These are phyloP conservation scores for Macadamia integrifolia DNA, from an alignment of 164 flowering plant species.

Conservation along the genomic window DNA sequence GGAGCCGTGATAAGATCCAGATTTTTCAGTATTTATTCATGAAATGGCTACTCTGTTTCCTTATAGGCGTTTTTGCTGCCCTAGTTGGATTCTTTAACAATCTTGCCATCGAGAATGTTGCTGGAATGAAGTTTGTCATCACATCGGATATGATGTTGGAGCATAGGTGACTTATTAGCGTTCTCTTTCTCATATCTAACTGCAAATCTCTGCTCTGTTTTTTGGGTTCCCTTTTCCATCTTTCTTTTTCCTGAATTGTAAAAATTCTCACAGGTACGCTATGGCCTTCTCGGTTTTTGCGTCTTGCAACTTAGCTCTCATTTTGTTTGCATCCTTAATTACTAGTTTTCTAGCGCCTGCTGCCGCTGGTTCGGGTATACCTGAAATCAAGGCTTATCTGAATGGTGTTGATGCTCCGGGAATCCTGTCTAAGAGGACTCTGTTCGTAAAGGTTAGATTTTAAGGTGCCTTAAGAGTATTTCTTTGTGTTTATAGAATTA, in stretches of 20 bases:
- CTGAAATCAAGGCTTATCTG: slow-evolving; percentile 74
- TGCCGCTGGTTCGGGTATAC: slow-evolving; percentile 76
- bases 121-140: slow-evolving; percentile 58
- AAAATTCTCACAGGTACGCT: slow-evolving; percentile 33
- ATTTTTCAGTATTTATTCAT: slow-evolving; percentile 45
- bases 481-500: background rate
- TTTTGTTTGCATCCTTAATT: slow-evolving; percentile 43
- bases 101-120: slow-evolving; percentile 66
- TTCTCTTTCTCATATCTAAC: too few relatives aligned
- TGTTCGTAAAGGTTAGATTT: slow-evolving; percentile 50
- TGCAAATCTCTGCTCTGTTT: too few relatives aligned
- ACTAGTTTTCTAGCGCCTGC: slow-evolving; percentile 48
- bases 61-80: slow-evolving; percentile 41
- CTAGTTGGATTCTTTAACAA: slow-evolving; percentile 48
- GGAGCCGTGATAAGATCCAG: slow-evolving; percentile 37
- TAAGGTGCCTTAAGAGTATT: background rate
- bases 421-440: slow-evolving; percentile 38
- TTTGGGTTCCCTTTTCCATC: too few relatives aligned
- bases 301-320: slow-evolving; percentile 45
- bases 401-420: slow-evolving; percentile 74
- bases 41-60: slow-evolving; percentile 60
- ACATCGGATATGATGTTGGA: slow-evolving; percentile 58
- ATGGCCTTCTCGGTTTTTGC: slow-evolving; percentile 46
- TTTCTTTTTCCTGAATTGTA: too few relatives aligned
- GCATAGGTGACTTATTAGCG: slow-evolving; percentile 19